Base-by-base conservation (phyloP, 1,284 basidiomycete species). In the Hortiboletus rubellus region DNA sequence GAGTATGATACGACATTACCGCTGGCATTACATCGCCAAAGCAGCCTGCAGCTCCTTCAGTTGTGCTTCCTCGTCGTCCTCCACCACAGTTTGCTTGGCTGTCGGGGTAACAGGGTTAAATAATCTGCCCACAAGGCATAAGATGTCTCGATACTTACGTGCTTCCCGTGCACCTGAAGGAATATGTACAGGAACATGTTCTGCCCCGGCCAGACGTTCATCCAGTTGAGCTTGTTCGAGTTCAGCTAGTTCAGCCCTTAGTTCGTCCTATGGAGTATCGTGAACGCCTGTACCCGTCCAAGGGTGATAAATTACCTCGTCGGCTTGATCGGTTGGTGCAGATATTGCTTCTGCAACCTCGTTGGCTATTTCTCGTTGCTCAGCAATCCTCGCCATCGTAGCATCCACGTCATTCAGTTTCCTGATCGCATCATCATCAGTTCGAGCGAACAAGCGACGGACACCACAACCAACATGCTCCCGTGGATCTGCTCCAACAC, bases 281-380 rank as follows among this genome's bases (percentile, higher is more conserved):
- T 63, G 46, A 63, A 55, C 17, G 27, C 30, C n/a, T 34, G 31
- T 51, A 24, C 47, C 17, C 22, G 42, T 31, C 34, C 50, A 56
- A 40, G 51, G 57, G n/a, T 50, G 40, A 15, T 31, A n/a, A 72
- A 76, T 63, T 67, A 89, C 92, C 69, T 95, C 92, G 75, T 94
- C 92, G 44, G 87, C 81, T 60, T 81, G 72, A 51, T 85, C 81
- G 59, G 84, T 75, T 27, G 91, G 92, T 71, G 87, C 89, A 42
- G 94, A 93, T 69, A 99, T 96, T 55, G 92, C 87, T n/a, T 95
- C 91, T 54, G 92, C 92, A 60, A 99, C 94, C 78, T 99, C 97
- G 74, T 92, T 92, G 55, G 95, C 95, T 60, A 98, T 80, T 57
- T 96, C 93, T 76, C 94, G 91, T 76, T 98, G 95, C 68, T 97